A percentile compares a stretch with the other conserved stretches of the same genome.
These are phyloP conservation scores for Dipteronia sinensis DNA, from an alignment of 345 rosid species.

Conservation along the genomic window DNA sequence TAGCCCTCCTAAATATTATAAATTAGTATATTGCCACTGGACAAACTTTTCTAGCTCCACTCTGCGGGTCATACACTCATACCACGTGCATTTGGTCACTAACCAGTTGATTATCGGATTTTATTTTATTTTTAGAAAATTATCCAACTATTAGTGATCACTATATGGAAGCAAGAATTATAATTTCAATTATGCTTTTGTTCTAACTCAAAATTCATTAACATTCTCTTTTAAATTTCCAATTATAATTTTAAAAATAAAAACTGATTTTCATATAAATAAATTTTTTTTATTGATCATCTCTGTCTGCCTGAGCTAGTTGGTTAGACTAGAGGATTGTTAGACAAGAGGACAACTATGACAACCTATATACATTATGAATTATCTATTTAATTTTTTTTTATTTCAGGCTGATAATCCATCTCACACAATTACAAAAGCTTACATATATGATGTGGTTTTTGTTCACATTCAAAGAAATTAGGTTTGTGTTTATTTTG, in stretches of 20 bases:
- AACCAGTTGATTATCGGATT: too few relatives aligned
- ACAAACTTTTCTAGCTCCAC: too few relatives aligned
- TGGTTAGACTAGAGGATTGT: not conserved
- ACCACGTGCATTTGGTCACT: too few relatives aligned
- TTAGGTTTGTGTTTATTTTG: slow-evolving; percentile 18
- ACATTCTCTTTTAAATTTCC: not conserved
- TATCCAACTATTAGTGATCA: not conserved
- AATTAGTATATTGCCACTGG: too few relatives aligned
- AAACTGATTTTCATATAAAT: not conserved
- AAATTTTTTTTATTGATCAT: too few relatives aligned
- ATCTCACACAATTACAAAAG: not conserved
- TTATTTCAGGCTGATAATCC: slow-evolving; percentile 3
- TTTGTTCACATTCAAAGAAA: slow-evolving; percentile 16
- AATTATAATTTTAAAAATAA: too few relatives aligned
- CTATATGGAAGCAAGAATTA: too few relatives aligned
- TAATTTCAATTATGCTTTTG: too few relatives aligned
- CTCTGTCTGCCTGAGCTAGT: not conserved
- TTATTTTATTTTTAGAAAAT: too few relatives aligned
- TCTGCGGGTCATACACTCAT: too few relatives aligned
- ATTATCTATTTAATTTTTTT: not conserved
- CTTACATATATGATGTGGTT: not conserved
- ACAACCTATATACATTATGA: not conserved
- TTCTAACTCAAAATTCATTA: not conserved
- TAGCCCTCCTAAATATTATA: too few relatives aligned
- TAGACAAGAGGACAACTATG: slow-evolving; percentile 10